A percentile compares a stretch with the other conserved stretches of the same genome.
Evolutionary conservation across 2,329 filamentous ascomycete genomes (phyloP).

Genomic region (Sporothrix pallida): DNA sequence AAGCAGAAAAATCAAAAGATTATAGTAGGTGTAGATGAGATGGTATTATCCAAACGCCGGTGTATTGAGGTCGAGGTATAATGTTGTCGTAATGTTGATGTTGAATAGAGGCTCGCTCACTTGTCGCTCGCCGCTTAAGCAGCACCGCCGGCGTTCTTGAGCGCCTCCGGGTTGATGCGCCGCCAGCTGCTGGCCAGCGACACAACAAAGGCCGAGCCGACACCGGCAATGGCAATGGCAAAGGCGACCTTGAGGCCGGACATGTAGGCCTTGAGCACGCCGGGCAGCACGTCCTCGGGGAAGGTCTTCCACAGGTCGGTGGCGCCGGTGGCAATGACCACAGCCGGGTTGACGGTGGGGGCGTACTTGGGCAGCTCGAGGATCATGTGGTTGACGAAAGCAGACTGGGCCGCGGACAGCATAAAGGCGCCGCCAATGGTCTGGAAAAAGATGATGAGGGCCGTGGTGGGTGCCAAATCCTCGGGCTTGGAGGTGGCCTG

Average conservation of each 20-base stretch:
- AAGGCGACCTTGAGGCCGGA: slow-evolving; percentile 46
- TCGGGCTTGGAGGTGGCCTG: slow-evolving; percentile 43
- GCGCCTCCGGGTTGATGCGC: slow-evolving; percentile 33
- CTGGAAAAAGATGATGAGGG: slow-evolving; percentile 50
- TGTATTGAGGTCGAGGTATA: neutral
- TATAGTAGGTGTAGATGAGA: neutral
- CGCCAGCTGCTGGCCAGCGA: slow-evolving; percentile 40
- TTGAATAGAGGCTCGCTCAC: neutral
- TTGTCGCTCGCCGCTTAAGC: slow-evolving; percentile 26
- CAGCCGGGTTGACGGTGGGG: slow-evolving; percentile 30
- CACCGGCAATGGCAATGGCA: slow-evolving; percentile 36
- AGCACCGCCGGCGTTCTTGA: slow-evolving; percentile 35
- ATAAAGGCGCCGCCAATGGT: slow-evolving; percentile 56
- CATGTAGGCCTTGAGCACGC: slow-evolving; percentile 63
- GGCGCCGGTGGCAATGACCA: slow-evolving; percentile 47
- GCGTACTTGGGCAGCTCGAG: slow-evolving; percentile 39
- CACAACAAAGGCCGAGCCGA: slow-evolving; percentile 41
- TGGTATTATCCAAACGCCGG: slow-evolving; percentile 13
- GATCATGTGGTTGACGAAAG: slow-evolving; percentile 49
- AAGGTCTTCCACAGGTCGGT: slow-evolving; percentile 60
- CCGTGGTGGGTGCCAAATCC: slow-evolving; percentile 50
- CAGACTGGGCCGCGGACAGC: slow-evolving; percentile 51
- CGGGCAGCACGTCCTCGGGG: slow-evolving; percentile 50
- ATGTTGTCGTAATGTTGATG: neutral
- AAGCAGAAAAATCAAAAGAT: neutral